These are phyloP conservation scores for Magnusiomyces tetraspermus DNA, from an alignment of 1,139 yeast genomes.

Conservation along the genomic window DNA sequence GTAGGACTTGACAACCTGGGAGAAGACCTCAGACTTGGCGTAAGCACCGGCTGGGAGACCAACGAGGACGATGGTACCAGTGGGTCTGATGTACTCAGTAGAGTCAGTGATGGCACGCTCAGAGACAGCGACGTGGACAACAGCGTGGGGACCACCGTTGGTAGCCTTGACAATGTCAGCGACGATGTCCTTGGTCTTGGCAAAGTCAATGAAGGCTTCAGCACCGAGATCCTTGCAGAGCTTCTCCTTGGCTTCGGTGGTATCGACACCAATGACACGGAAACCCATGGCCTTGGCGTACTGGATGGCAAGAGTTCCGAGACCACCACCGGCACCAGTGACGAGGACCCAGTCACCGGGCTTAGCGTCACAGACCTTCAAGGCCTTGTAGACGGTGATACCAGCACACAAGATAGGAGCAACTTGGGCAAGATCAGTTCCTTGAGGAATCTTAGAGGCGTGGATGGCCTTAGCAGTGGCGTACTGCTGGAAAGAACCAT, in stretches of 20 bases:
- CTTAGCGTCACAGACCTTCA: constrained; percentile 53
- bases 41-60: constrained; percentile 72
- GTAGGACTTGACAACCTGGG: constrained; percentile 55
- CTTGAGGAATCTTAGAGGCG: constrained; percentile 67
- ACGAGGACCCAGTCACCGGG: constrained; percentile 77
- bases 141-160: constrained; percentile 72
- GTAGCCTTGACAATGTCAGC: constrained; percentile 48
- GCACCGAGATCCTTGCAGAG: constrained; percentile 55
- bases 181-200: constrained; percentile 40
- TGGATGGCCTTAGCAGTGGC: constrained; percentile 81
- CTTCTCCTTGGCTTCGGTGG: constrained; percentile 56
- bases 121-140: constrained; percentile 70
- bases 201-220: constrained; percentile 59
- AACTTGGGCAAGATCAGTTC: constrained; percentile 60
- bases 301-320: constrained; percentile 72
- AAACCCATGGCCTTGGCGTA: constrained; percentile 77
- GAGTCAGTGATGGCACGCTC: constrained; percentile 64
- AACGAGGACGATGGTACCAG: constrained; percentile 71
- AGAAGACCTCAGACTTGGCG: constrained; percentile 52
- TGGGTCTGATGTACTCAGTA: constrained; percentile 57
- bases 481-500: constrained; percentile 78
- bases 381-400: constrained; percentile 74
- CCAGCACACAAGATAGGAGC: constrained; percentile 80
- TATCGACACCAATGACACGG: constrained; percentile 67
- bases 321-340: constrained; percentile 81